Conservation (phyloP, 257 asterid species). For the Fraxinus americana region DNA sequence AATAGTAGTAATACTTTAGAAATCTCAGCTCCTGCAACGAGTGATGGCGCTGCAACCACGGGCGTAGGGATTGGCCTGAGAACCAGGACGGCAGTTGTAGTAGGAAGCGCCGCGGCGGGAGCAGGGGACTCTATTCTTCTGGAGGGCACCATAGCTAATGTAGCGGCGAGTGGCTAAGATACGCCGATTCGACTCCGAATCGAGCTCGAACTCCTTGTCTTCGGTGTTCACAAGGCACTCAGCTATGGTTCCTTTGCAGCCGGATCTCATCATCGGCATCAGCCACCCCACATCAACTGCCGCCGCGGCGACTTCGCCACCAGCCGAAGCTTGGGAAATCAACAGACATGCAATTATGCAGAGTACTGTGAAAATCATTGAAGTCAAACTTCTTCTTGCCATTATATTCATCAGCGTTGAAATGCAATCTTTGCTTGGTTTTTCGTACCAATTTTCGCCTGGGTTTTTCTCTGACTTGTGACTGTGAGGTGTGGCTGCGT, state of each 20-base stretch:
- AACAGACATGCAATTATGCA: conserved; percentile 27
- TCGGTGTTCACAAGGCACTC: conserved; percentile 58
- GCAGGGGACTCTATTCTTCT: conserved; percentile 84
- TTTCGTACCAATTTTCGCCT: not conserved
- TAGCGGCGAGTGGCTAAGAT: conserved; percentile 59
- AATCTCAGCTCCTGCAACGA: conserved; percentile 69
- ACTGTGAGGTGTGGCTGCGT: not conserved
- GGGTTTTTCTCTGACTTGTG: not conserved
- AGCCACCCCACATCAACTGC: conserved; percentile 40
- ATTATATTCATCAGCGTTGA: not conserved
- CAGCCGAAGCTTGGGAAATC: conserved; percentile 43
- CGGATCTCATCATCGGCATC: conserved; percentile 62
- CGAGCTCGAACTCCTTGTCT: conserved; percentile 64
- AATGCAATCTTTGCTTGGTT: not conserved
- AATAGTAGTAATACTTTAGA: conserved; percentile 22
- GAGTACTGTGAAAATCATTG: conserved; percentile 12
- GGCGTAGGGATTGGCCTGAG: conserved; percentile 75
- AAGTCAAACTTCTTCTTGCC: not conserved
- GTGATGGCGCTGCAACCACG: conserved; percentile 96
- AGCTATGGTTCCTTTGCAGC: conserved; percentile 56
- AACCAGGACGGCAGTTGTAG: conserved; percentile 96
- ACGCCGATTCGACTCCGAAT: conserved; percentile 78
- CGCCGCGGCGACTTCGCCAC: conserved; percentile 44
- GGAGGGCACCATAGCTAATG: conserved; percentile 95
- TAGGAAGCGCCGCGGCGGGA: conserved; percentile 94